Conservation (phyloP, 2,329 filamentous ascomycete genomes). For the Ophiocordyceps unilateralis region DNA sequence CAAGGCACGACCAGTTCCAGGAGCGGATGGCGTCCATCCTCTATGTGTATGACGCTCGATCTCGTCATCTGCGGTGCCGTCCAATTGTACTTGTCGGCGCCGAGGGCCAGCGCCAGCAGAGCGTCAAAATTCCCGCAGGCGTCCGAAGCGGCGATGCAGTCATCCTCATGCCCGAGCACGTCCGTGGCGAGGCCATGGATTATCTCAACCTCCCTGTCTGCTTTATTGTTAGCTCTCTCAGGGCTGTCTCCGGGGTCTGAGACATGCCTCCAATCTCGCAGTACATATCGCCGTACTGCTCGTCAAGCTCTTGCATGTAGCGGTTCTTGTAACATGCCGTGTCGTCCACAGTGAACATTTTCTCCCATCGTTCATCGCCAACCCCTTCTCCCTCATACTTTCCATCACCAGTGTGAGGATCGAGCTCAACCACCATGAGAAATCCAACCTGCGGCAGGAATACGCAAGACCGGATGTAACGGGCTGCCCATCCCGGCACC, state of each 20-base stretch:
- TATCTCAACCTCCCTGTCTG: constrained; percentile 79
- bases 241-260: neutral
- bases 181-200: constrained; percentile 57
- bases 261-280: constrained; percentile 59
- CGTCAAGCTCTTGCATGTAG: constrained; percentile 66
- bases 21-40: constrained; percentile 67
- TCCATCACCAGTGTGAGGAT: constrained; percentile 31
- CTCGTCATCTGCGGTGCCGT: constrained; percentile 50
- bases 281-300: constrained; percentile 69
- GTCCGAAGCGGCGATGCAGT: constrained; percentile 55
- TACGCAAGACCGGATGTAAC: constrained; percentile 54
- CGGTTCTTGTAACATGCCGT: constrained; percentile 74
- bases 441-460: constrained; percentile 90
- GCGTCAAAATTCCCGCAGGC: constrained; percentile 78
- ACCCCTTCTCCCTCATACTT: constrained; percentile 45
- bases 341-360: constrained; percentile 55
- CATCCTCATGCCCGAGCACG: constrained; percentile 50
- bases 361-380: constrained; percentile 51
- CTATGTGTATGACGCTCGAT: constrained; percentile 55
- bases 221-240: constrained; percentile 7
- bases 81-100: constrained; percentile 59
- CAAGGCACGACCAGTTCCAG: constrained; percentile 69
- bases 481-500: constrained; percentile 40
- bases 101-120: constrained; percentile 61
- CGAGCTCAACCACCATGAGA: constrained; percentile 52